A percentile compares a stretch with the other conserved stretches of the same genome.
Evolutionary conservation across 805 yeast species (phyloP).

Genomic region (Maudiozyma bulderi): DNA sequence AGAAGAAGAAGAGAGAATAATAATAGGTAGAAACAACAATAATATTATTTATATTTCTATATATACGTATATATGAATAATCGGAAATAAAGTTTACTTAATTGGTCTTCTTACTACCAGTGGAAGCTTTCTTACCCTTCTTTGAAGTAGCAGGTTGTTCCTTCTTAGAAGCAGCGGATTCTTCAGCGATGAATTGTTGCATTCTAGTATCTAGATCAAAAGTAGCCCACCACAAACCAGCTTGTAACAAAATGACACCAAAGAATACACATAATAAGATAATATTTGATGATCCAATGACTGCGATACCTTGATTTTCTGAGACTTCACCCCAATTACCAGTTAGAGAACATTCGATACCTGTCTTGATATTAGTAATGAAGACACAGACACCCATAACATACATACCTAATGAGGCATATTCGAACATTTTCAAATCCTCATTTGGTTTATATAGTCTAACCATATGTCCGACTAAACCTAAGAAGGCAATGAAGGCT

Average conservation of each 20-base stretch:
- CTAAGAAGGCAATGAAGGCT: slow-evolving; percentile 57
- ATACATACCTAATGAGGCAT: slow-evolving; percentile 68
- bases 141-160: background rate
- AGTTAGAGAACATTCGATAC: slow-evolving; percentile 54
- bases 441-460: slow-evolving; percentile 83
- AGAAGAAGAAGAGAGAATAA: background rate
- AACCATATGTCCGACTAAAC: slow-evolving; percentile 61
- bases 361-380: slow-evolving; percentile 77
- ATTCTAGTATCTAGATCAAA: slow-evolving; percentile 41
- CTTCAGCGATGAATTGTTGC: slow-evolving; percentile 25
- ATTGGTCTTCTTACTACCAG: background rate
- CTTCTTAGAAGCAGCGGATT: slow-evolving; percentile 9
- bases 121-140: slow-evolving; percentile 3
- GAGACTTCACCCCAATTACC: slow-evolving; percentile 95
- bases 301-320: slow-evolving; percentile 75
- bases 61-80: background rate
- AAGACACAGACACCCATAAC: slow-evolving; percentile 70
- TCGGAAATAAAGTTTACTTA: background rate
- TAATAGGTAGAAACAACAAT: background rate
- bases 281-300: slow-evolving; percentile 80
- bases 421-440: slow-evolving; percentile 81
- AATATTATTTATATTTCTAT: background rate
- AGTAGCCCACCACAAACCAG: slow-evolving; percentile 81
- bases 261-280: slow-evolving; percentile 60
- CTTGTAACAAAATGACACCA: slow-evolving; percentile 80